These are phyloP conservation scores for Eutypella sp. DNA, from an alignment of 2,329 filamentous ascomycete species.

Conservation along the genomic window DNA sequence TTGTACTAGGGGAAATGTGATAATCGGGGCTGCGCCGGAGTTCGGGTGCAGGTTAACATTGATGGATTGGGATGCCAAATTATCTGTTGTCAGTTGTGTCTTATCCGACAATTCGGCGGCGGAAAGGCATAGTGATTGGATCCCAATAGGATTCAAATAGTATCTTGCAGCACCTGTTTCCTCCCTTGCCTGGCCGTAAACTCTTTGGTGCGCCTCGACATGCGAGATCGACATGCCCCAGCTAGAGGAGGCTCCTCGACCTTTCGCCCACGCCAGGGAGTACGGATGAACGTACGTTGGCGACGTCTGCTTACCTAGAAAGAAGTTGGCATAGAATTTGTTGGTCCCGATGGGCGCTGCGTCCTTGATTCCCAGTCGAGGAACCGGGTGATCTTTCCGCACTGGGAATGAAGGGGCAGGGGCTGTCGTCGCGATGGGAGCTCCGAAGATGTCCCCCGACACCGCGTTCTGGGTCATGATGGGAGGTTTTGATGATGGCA, in stretches of 20 bases:
- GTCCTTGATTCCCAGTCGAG: slow-evolving; percentile 45
- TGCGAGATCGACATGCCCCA: slow-evolving; percentile 79
- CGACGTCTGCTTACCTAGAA: slow-evolving; percentile 65
- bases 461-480: slow-evolving; percentile 18
- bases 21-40: slow-evolving; percentile 47
- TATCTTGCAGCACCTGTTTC: slow-evolving; percentile 60
- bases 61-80: slow-evolving; percentile 52
- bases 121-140: slow-evolving; percentile 76
- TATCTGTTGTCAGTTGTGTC: slow-evolving; percentile 52
- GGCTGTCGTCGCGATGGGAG: slow-evolving; percentile 47
- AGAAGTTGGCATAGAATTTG: slow-evolving; percentile 79
- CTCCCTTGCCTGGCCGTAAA: slow-evolving; percentile 55
- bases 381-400: slow-evolving; percentile 53
- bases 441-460: slow-evolving; percentile 48
- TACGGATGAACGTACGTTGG: slow-evolving; percentile 75
- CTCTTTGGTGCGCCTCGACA: slow-evolving; percentile 60
- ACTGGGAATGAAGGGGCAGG: slow-evolving; percentile 44
- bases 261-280: slow-evolving; percentile 62
- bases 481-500: slow-evolving; percentile 14
- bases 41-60: slow-evolving; percentile 63
- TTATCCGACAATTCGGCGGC: slow-evolving; percentile 64
- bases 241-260: slow-evolving; percentile 56
- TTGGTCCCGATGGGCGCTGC: slow-evolving; percentile 61
- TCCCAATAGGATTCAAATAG: slow-evolving; percentile 76
- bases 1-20: slow-evolving; percentile 80